phyloP scores from a whole-genome alignment of 1,284 basidiomycete species.

The Puccinia horiana region DNA sequence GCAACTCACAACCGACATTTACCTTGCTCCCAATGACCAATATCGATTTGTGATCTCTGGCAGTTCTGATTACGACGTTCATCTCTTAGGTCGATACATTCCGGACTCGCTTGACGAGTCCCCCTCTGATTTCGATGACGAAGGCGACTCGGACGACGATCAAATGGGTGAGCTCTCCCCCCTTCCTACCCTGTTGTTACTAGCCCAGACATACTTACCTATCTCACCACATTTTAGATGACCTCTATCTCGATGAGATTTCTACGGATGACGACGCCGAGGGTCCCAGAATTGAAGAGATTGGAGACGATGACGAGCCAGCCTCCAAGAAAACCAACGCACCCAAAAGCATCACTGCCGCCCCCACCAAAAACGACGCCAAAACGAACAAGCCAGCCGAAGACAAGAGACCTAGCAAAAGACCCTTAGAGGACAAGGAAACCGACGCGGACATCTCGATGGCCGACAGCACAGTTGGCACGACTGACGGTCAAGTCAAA shows the following conservation, averaged over 20 bases:
- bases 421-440: conserved; percentile 37
- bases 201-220: neutral
- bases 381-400: conserved; percentile 23
- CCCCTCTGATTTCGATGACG: conserved; percentile 38
- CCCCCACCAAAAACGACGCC: conserved; percentile 14
- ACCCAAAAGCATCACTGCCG: neutral
- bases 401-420: conserved; percentile 33
- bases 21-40: conserved; percentile 45
- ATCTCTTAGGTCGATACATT: conserved; percentile 46
- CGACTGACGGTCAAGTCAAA: conserved; percentile 25
- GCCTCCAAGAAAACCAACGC: neutral
- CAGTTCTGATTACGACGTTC: conserved; percentile 36
- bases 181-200: neutral
- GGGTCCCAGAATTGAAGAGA: conserved; percentile 15
- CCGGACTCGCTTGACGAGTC: conserved; percentile 13
- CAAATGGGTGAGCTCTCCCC: conserved; percentile 18
- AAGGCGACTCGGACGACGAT: conserved; percentile 35
- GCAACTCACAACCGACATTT: conserved; percentile 40
- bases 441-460: conserved; percentile 41
- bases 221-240: neutral
- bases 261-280: conserved; percentile 15
- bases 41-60: conserved; percentile 45
- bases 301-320: conserved; percentile 24
- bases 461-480: conserved; percentile 27
- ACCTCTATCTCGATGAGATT: conserved; percentile 22